Conservation (phyloP, 805 yeast genomes). For the Lachancea lanzarotensis region DNA sequence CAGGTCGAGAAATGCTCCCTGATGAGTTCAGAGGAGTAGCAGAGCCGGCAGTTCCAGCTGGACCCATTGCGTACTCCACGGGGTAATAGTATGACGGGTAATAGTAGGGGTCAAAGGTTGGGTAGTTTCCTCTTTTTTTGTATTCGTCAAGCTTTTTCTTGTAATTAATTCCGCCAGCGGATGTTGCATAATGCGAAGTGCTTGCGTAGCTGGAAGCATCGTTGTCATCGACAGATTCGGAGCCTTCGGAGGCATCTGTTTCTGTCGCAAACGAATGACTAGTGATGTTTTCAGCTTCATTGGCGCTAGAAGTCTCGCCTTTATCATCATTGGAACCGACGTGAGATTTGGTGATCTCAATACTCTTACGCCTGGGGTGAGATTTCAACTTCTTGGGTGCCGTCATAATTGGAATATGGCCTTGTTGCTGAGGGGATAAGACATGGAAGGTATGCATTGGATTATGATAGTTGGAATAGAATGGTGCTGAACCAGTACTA, state of each 20-base stretch:
- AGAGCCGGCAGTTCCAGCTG: slow-evolving; percentile 10
- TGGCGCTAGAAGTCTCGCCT: not conserved
- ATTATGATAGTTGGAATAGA: slow-evolving; percentile 5
- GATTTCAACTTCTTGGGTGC: slow-evolving; percentile 2
- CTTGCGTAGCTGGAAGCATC: slow-evolving; percentile 13
- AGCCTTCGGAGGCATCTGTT: slow-evolving; percentile 16
- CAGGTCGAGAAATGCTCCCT: slow-evolving; percentile 1
- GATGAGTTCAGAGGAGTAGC: slow-evolving; percentile 13
- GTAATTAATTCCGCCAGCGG: slow-evolving; percentile 26
- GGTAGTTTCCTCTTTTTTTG: slow-evolving; percentile 6
- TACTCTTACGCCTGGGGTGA: slow-evolving; percentile 1
- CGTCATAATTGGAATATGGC: not conserved
- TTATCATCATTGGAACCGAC: slow-evolving; percentile 1
- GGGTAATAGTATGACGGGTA: slow-evolving; percentile 28
- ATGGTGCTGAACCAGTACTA: slow-evolving; percentile 13
- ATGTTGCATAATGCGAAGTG: slow-evolving; percentile 24
- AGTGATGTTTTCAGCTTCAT: not conserved
- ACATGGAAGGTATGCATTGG: slow-evolving; percentile 3
- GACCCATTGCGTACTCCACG: slow-evolving; percentile 24
- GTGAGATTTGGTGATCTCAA: slow-evolving; percentile 1
- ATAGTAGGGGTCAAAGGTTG: slow-evolving; percentile 9
- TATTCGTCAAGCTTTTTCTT: slow-evolving; percentile 9
- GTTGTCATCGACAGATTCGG: slow-evolving; percentile 19
- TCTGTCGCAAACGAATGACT: slow-evolving; percentile 14
- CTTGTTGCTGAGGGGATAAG: slow-evolving; percentile 1